Evolutionary conservation across 192 early-diverging fungal species (phyloP), one percentile per base, ranked within the genome.

Genomic region (Backusella circina): DNA sequence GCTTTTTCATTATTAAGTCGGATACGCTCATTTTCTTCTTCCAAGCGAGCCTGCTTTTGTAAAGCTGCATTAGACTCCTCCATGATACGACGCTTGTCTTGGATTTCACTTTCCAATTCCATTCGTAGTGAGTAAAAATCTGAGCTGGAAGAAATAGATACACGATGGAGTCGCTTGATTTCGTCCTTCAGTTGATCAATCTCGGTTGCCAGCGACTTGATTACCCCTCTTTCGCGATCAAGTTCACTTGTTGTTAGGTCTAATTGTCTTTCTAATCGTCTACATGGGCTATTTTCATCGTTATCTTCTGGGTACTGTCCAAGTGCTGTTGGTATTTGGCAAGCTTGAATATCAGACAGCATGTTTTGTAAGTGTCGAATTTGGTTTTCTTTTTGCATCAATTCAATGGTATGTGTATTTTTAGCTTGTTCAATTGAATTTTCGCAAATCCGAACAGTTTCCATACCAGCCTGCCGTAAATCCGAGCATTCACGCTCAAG

Each of bases 381-480:
- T 30, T 69, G 54, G 0, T 71, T 67, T 18, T 82, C 78, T 32
- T 80, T 66, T 18, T 83, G 77, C 28, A 75, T 76, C 4, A 65
- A 18, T 26, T 72, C 72, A 18, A 70, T 75, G 2, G 64, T 61
- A 23, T 81, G 36, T 33, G 86, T 71, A 28, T 79, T 67, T 72
- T 84, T 82, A 8, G 79, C 36, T 31, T 85, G 80, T 0, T 77
- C 71, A n/a, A 85, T 69, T 0, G 80, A 84, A 12, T 66, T 61
- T 73, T 86, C 82, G 51, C 82, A 86, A 16, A 73, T 80, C 51
- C 80, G 77, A 37, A 84, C 74, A n/a, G 80, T 78, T 31, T 86
- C 85, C 13, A 80, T 50, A 26, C 79, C 76, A 73, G 77, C 72
- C 35, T 79, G 79, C 67, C 81, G 75, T 35, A 86, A 61, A 15